Base-by-base conservation (phyloP, 78 protist genomes). In the Polysphondylium violaceum region DNA sequence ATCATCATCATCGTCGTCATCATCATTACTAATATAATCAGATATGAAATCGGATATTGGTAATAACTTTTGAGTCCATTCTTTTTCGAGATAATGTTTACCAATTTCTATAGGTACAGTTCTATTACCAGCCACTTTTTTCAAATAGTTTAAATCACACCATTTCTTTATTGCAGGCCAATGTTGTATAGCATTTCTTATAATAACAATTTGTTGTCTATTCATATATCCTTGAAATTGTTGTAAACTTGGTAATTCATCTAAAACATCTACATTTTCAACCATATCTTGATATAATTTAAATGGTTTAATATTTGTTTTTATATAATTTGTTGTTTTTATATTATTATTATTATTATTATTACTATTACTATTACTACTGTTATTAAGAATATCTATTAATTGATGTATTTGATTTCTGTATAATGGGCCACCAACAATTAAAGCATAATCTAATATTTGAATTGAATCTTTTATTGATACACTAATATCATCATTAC, bases 41-140 rank as follows among this genome's bases (percentile, higher is more conserved):
- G 74, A 81, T 4, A 94, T 75, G 55, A 94, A 81, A 12, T 74
- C 74, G 16, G 56, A 9, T 29, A 94, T 35, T 11, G 55, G 79
- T 53, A 88, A 67, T 51, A 88, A 64, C 85, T 88, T 65, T 72
- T 94, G 93, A n/a, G 89, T 25, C 94, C 94, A 81, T 27, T 64
- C 64, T 59, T 43, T 29, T 59, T 78, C 76, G 4, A 69, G 21
- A 63, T 87, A 87, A 25, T 27, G 47, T 38, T 33, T 8, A 27
- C 96, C 96, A 29, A 88, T 53, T 75, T 81, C 92, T 21, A 94
- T 87, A 2, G 94, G 94, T 17, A 94, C 94, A 1, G 92, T 71
- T 31, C 96, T 47, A 1, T 31, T 40, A 1, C 96, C 94, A 38
- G 88, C 91, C 21, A 71, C 59, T 8, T 47, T 16, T 25, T 76